Base-by-base conservation (phyloP, 78 protist genomes). In the Pelomyxa schiedti region DNA sequence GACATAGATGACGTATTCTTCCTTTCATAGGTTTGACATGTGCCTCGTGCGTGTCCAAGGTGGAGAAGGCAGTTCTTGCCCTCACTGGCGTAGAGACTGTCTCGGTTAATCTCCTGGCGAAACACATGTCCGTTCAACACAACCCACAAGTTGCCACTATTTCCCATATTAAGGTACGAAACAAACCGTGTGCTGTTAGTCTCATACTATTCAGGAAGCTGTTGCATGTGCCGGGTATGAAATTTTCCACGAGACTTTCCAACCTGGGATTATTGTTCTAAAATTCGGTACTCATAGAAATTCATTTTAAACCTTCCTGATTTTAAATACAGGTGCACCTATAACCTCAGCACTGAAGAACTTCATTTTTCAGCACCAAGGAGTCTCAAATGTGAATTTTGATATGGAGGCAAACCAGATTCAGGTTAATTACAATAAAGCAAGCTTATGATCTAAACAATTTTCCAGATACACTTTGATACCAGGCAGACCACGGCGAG, bases 11-110 rank as follows among this genome's bases (percentile, higher is more conserved):
- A n/a, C n/a, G n/a, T n/a, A n/a, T n/a, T n/a, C n/a, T n/a, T n/a
- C n/a, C n/a, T n/a, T n/a, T n/a, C n/a, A n/a, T n/a, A n/a, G n/a
- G n/a, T n/a, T n/a, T 83, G 88, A 83, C 88, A 65, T 83, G 88
- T 69, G 74, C 88, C 41, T 66, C 83, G 16, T 83, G 88, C 65
- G 80, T 72, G n/a, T 76, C 84, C 29, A 72, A 71, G 22, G 76
- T 83, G 9, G 88, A 74, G 58, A 74, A 52, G 70, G 76, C 71
- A 3, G 63, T 74, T 9, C 24, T 68, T 8, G 37, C 39, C 3
- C 39, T 41, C 9, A 1, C 52, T 1, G 88, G 88, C 64, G 79
- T 83, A 8, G 6, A 24, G 4, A 78, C 75, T 29, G 47, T 66
- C 26, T 65, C 66, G 66, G 82, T 83, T 0, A 83, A 83, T 39